Conservation (phyloP, 2,329 filamentous ascomycete genomes). For the Biscogniauxia mediterranea region DNA sequence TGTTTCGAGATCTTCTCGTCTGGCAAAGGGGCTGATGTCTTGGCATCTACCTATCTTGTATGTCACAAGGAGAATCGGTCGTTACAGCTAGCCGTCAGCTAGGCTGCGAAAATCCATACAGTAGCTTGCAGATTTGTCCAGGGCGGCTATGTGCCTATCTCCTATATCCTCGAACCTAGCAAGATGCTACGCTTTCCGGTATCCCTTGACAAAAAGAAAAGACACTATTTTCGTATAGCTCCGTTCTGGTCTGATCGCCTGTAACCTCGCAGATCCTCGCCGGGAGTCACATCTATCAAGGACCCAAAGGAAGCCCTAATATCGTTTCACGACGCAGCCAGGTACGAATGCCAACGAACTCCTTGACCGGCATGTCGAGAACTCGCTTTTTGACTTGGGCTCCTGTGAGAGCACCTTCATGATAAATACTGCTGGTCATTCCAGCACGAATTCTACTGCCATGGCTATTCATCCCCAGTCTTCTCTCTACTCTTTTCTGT, state of each 20-base stretch:
- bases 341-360: not conserved
- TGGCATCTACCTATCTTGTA: not conserved
- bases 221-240: not conserved
- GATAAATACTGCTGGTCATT: slow-evolving; percentile 13
- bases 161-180: not conserved
- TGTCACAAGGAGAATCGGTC: not conserved
- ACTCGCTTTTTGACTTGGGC: not conserved
- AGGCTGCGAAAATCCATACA: not conserved
- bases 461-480: slow-evolving; percentile 10
- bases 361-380: not conserved
- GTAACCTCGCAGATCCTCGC: not conserved
- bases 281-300: not conserved
- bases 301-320: not conserved
- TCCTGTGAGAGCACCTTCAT: not conserved
- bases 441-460: not conserved
- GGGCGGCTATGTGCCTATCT: not conserved
- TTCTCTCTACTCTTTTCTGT: slow-evolving; percentile 4
- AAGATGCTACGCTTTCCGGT: not conserved
- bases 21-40: not conserved
- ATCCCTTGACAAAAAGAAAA: not conserved
- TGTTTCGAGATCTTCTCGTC: not conserved
- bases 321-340: not conserved
- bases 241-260: slow-evolving; percentile 7
- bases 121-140: not conserved
- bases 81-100: not conserved